Percentiles rank a stretch among this genome's conserved stretches.
These are phyloP conservation scores for Mortierella sp. DNA, from an alignment of 371 early-diverging fungal species.

Conservation along the genomic window DNA sequence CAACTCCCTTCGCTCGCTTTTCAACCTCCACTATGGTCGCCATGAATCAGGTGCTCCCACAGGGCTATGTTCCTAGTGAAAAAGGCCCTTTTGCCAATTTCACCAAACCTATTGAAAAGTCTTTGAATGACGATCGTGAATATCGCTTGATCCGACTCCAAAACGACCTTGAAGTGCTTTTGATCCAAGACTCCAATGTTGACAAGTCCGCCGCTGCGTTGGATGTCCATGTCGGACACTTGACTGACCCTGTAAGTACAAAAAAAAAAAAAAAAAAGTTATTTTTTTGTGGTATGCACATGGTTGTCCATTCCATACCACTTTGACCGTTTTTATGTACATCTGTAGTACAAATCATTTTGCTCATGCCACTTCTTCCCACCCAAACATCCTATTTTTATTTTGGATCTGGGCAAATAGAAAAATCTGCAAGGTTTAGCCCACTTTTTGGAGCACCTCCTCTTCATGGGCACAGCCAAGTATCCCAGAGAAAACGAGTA, in stretches of 20 bases:
- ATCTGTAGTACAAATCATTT: not conserved
- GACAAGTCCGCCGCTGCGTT: slow-evolving; percentile 94
- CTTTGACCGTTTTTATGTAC: no score
- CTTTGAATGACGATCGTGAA: slow-evolving; percentile 81
- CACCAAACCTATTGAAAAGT: slow-evolving; percentile 62
- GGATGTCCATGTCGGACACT: slow-evolving; percentile 94
- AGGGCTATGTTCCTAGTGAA: slow-evolving; percentile 41
- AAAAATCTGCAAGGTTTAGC: slow-evolving; percentile 91
- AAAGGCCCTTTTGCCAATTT: slow-evolving; percentile 45
- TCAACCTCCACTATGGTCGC: slow-evolving; percentile 21
- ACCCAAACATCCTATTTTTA: not conserved
- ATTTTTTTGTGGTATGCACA: no score
- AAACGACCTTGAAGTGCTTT: slow-evolving; percentile 84
- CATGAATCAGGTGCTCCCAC: slow-evolving; percentile 26
- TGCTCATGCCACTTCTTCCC: not conserved
- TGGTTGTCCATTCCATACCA: no score
- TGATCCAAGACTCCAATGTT: slow-evolving; percentile 85
- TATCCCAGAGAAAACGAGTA: slow-evolving; percentile 98
- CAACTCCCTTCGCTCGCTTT: not conserved
- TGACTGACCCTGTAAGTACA: slow-evolving; percentile 79
- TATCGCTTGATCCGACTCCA: slow-evolving; percentile 87
- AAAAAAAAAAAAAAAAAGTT: not conserved
- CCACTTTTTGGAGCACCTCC: slow-evolving; percentile 98
- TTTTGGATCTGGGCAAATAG: slow-evolving; percentile 40
- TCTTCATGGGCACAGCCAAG: slow-evolving; percentile 90